Evolutionary conservation across 1,139 yeast genomes (phyloP).

Genomic region (Suhomyces yuchorum): DNA sequence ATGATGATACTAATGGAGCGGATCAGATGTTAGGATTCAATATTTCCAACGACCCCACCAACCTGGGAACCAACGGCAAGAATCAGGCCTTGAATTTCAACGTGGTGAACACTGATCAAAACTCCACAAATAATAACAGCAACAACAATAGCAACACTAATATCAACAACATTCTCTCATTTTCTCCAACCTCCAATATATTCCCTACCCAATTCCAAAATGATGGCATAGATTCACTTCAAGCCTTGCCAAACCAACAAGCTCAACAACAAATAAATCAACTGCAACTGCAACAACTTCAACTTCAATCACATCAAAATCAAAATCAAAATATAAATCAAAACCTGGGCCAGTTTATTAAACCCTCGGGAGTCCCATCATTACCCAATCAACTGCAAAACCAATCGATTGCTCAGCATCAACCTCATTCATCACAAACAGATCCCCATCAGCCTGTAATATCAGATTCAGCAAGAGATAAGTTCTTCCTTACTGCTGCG

Average conservation of each 20-base stretch:
- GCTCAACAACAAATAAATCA: constrained; percentile 1
- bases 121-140: neutral
- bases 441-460: constrained; percentile 48
- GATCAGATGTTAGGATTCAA: constrained; percentile 28
- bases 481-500: constrained; percentile 93
- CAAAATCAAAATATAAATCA: neutral
- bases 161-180: constrained; percentile 30
- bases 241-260: constrained; percentile 15
- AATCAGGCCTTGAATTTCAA: constrained; percentile 2
- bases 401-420: neutral
- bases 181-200: constrained; percentile 33
- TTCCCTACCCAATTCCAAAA: constrained; percentile 24
- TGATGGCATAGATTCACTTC: constrained; percentile 16
- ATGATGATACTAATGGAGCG: constrained; percentile 33
- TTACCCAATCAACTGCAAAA: neutral
- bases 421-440: constrained; percentile 1
- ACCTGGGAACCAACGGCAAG: neutral
- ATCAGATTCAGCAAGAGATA: constrained; percentile 84
- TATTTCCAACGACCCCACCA: constrained; percentile 2
- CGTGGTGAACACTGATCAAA: neutral
- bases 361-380: constrained; percentile 9
- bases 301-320: neutral
- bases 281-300: neutral
- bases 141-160: neutral
- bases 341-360: constrained; percentile 9